phyloP scores from a whole-genome alignment of 2,329 filamentous ascomycete genomes.

The Colletotrichum viniferum region DNA sequence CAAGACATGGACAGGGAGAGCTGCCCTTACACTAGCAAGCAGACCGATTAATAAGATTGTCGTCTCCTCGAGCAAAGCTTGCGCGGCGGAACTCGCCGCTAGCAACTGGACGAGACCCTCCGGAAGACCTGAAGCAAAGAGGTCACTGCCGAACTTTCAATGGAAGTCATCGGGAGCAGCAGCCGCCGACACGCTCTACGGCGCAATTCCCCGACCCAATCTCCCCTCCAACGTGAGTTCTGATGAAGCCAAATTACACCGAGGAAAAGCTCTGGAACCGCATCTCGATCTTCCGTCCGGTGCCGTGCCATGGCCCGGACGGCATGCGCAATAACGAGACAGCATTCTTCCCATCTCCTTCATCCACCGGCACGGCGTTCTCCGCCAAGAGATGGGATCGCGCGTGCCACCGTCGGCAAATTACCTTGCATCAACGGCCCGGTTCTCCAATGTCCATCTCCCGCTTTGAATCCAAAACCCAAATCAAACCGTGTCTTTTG shows the following conservation, averaged over 20 bases:
- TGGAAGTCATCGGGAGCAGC: background rate
- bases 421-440: background rate
- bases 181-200: background rate
- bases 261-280: background rate
- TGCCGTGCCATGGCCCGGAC: background rate
- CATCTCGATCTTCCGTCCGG: background rate
- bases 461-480: background rate
- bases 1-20: slow-evolving; percentile 17
- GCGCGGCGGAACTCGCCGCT: background rate
- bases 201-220: background rate
- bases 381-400: background rate
- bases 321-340: background rate
- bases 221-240: background rate
- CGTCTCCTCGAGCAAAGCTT: background rate
- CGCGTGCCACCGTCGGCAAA: background rate
- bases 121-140: background rate
- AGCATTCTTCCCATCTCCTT: background rate
- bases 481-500: background rate
- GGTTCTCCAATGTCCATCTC: background rate
- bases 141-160: background rate
- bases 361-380: background rate
- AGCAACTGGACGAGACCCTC: background rate
- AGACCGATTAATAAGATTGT: background rate
- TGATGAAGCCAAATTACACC: background rate
- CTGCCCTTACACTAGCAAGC: background rate